phyloP scores from a whole-genome alignment of 176 grass and related monocot species.

The Carex scoparia region DNA sequence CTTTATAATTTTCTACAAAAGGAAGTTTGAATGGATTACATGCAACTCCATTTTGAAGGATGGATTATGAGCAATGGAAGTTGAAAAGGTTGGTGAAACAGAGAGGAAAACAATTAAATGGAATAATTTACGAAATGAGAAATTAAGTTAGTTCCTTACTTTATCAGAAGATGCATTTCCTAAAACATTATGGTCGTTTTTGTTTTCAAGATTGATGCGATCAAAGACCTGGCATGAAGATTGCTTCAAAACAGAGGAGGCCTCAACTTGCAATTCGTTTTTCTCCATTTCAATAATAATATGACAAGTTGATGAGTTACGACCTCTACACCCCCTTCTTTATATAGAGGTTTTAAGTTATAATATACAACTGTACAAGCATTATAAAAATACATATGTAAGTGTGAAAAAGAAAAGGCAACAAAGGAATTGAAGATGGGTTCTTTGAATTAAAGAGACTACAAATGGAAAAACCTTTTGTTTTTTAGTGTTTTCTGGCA shows the following conservation, averaged over 20 bases:
- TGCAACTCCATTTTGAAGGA: background rate
- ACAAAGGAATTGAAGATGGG: background rate
- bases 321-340: background rate
- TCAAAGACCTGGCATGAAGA: constrained; percentile 12
- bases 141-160: background rate
- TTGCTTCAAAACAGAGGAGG: background rate
- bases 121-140: background rate
- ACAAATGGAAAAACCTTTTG: background rate
- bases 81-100: background rate
- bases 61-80: background rate
- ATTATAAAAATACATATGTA: background rate
- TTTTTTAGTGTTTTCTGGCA: background rate
- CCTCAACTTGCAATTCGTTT: background rate
- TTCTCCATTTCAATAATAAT: background rate
- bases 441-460: constrained; percentile 15
- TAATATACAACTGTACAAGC: background rate
- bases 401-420: background rate
- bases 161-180: constrained; percentile 8
- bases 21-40: background rate
- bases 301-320: background rate
- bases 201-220: background rate
- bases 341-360: constrained; percentile 10
- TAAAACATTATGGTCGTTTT: background rate
- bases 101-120: background rate
- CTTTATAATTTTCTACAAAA: background rate